Base-by-base conservation (phyloP, 495 filamentous ascomycete species). In the Penicillium herquei region DNA sequence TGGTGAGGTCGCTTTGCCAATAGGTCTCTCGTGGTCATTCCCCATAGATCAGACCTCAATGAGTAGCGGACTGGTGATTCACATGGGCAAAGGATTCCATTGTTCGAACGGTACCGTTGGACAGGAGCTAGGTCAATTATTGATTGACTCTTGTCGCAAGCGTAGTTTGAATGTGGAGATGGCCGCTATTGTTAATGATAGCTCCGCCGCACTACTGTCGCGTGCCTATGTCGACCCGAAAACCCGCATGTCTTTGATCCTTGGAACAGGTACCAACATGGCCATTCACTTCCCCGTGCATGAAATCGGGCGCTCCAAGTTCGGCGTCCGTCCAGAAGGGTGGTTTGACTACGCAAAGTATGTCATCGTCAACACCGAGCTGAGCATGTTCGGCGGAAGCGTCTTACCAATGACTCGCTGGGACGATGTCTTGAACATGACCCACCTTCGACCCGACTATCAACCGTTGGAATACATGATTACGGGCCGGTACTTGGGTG, bases 401-500 rank as follows among this genome's bases (percentile, higher is more conserved):
- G 77, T 87, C 11, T 75, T 84, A 12, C 78, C 91, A 7, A 84
- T 85, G 69, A 91, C 84, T 9, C 78, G 78, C 10, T 96, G 91
- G 91, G 91, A 96, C 62, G 73, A 81, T 5, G 59, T 75, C 39
- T 77, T 96, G 16, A 91, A 94, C 64, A 64, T 70, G 13, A 81
- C 81, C 1, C 84, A 88, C 59, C 82, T 91, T 57, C 80, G 81
- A 0, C 90, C 90, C 0, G 88, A 91, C 30, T 96, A 94, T 61
- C 90, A 95, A 68, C 91, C 91, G 0, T 81, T 96, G 55, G 91
- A 96, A 67, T 94, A 95, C 68, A 91, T 96, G 84, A 88, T 91
- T 31, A 84, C 89, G 2, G 91, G 91, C 0, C 81, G 88, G 6
- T 96, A 96, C 58, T 74, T 96, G 1, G 91, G 91, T 34, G 91